Percentiles rank a stretch among this genome's conserved stretches.
Conservation (phyloP, 495 filamentous ascomycete species). For the Penicillium argentinense region DNA sequence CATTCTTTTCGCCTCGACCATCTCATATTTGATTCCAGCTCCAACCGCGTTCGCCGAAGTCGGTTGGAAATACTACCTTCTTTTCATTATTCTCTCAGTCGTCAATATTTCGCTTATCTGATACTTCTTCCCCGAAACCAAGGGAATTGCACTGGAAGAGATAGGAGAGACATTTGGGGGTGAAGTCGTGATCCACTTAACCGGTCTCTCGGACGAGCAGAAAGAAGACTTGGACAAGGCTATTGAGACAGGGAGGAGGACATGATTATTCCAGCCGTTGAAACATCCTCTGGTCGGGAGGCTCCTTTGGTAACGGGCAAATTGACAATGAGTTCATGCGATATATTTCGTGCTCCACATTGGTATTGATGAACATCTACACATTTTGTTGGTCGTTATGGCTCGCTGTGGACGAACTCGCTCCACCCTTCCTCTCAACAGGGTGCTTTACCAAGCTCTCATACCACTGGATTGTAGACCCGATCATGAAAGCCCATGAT, state of each 20-base stretch:
- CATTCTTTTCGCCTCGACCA: not conserved
- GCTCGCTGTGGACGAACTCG: too few relatives aligned
- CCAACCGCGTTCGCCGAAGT: constrained; percentile 19
- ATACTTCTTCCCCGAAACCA: constrained; percentile 20
- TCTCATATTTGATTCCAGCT: not conserved
- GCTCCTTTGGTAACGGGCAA: too few relatives aligned
- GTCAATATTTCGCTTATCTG: constrained; percentile 7
- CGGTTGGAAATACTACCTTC: constrained; percentile 28
- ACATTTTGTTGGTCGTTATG: too few relatives aligned
- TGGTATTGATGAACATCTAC: too few relatives aligned
- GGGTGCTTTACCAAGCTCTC: constrained; percentile 62
- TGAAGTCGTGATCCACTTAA: not conserved
- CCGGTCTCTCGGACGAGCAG: not conserved
- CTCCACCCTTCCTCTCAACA: constrained; percentile 42
- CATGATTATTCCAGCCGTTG: too few relatives aligned
- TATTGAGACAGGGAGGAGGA: too few relatives aligned
- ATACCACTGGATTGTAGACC: constrained; percentile 64
- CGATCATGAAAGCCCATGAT: constrained; percentile 68
- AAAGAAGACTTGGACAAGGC: too few relatives aligned
- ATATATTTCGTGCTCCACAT: too few relatives aligned
- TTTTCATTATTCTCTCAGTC: constrained; percentile 20
- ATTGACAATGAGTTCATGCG: too few relatives aligned
- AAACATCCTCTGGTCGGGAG: too few relatives aligned
- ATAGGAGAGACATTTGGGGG: constrained; percentile 5
- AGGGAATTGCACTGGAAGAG: constrained; percentile 23